Conservation (phyloP, 139 green algal species). For the Chara braunii region DNA sequence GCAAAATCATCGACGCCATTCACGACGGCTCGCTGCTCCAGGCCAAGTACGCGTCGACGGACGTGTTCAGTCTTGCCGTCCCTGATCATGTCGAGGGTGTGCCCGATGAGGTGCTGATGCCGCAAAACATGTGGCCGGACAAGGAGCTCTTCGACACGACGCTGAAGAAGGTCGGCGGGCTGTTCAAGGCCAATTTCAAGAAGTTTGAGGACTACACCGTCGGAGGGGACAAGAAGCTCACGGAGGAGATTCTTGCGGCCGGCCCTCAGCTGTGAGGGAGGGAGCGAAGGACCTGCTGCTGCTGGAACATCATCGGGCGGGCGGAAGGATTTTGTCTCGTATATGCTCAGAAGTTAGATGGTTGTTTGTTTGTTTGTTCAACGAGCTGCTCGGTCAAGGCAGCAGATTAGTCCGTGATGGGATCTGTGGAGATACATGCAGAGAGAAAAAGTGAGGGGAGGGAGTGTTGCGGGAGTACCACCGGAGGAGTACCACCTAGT, state of each 20-base stretch:
- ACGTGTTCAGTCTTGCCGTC: conserved; percentile 78
- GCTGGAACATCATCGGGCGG: too few relatives aligned
- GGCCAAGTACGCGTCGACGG: conserved; percentile 50
- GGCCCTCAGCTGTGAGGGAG: conserved; percentile 16
- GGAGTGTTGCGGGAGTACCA: too few relatives aligned
- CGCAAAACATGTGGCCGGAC: conserved; percentile 39
- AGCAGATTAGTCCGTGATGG: too few relatives aligned
- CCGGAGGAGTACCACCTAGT: too few relatives aligned
- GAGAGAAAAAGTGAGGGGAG: too few relatives aligned
- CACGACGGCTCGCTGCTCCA: conserved; percentile 68
- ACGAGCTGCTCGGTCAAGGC: too few relatives aligned
- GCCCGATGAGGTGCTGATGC: conserved; percentile 60
- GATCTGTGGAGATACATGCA: too few relatives aligned
- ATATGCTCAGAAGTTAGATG: too few relatives aligned
- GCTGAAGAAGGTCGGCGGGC: conserved; percentile 15
- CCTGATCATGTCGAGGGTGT: conserved; percentile 54
- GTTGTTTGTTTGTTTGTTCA: too few relatives aligned
- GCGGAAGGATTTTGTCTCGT: too few relatives aligned
- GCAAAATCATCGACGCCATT: conserved; percentile 92
- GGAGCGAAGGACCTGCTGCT: too few relatives aligned
- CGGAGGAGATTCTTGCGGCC: conserved; percentile 26
- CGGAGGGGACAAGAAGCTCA: conserved; percentile 19
- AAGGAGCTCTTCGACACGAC: conserved; percentile 15
- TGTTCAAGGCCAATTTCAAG: conserved; percentile 30
- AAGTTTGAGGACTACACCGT: conserved; percentile 19